phyloP scores from a whole-genome alignment of 2,329 filamentous ascomycete genomes.

The Falciphora oryzae region DNA sequence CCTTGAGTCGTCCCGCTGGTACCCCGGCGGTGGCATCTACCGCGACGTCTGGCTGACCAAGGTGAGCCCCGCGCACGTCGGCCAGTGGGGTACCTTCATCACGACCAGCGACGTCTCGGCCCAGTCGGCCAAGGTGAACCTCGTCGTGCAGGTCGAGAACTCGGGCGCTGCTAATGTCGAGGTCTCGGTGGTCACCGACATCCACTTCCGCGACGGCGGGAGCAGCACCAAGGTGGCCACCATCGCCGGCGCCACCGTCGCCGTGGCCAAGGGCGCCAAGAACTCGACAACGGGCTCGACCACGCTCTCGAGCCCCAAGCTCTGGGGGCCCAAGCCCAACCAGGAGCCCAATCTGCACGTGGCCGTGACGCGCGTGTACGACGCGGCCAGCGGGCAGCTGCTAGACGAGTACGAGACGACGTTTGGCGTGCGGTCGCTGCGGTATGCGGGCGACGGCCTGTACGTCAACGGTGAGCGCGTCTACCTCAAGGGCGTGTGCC shows the following conservation, averaged over 20 bases:
- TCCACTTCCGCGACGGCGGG: constrained; percentile 32
- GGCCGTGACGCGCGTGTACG: constrained; percentile 34
- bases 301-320: constrained; percentile 30
- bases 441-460: constrained; percentile 35
- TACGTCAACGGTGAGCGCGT: constrained; percentile 40
- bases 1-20: constrained; percentile 43
- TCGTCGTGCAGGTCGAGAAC: constrained; percentile 42
- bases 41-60: constrained; percentile 49
- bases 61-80: constrained; percentile 38
- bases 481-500: constrained; percentile 39
- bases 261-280: constrained; percentile 26
- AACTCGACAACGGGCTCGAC: constrained; percentile 28
- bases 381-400: constrained; percentile 17
- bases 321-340: constrained; percentile 42
- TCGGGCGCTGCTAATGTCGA: constrained; percentile 23
- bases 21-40: constrained; percentile 50
- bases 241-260: constrained; percentile 26
- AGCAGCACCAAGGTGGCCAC: constrained; percentile 24
- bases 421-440: constrained; percentile 43
- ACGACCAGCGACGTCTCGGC: constrained; percentile 39
- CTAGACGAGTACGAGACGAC: constrained; percentile 38
- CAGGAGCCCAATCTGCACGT: constrained; percentile 43
- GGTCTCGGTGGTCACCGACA: constrained; percentile 33
- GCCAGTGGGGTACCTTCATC: constrained; percentile 43
- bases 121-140: constrained; percentile 36